Percentiles rank a stretch among this genome's conserved stretches.
Evolutionary conservation across 208 protist species (phyloP).

Genomic region (Trypanosoma mega): DNA sequence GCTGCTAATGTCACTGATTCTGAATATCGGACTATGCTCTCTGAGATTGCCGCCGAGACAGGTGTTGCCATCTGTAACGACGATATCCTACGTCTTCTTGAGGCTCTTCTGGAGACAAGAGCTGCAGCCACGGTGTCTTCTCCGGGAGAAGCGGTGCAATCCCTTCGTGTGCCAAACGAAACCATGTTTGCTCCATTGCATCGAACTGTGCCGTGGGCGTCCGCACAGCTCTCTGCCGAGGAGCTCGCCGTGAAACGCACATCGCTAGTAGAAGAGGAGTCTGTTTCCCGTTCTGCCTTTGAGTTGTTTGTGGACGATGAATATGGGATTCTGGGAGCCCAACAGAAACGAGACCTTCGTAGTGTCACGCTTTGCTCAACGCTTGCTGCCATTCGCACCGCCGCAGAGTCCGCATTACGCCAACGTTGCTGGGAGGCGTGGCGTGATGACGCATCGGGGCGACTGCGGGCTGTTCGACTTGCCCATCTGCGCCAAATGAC

Average conservation of each 20-base stretch:
- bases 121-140: background rate
- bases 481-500: background rate
- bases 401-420: background rate
- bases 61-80: slow-evolving; percentile 5
- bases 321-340: slow-evolving; percentile 1
- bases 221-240: background rate
- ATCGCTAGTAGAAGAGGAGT: background rate
- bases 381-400: background rate
- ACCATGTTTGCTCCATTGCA: background rate
- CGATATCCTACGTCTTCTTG: slow-evolving; percentile 3
- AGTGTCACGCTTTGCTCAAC: background rate
- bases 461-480: background rate
- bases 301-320: slow-evolving; percentile 17
- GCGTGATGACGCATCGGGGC: background rate
- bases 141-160: background rate
- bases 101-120: slow-evolving; percentile 10
- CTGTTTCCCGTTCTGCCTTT: background rate
- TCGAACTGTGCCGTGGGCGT: too few relatives aligned
- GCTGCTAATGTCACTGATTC: background rate
- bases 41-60: slow-evolving; percentile 3
- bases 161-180: background rate
- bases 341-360: background rate
- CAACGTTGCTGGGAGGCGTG: background rate
- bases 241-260: background rate
- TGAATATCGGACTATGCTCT: background rate